Percentiles rank a stretch among this genome's conserved stretches.
phyloP scores from a whole-genome alignment of 192 early-diverging fungal species.

The Podila horticola region DNA sequence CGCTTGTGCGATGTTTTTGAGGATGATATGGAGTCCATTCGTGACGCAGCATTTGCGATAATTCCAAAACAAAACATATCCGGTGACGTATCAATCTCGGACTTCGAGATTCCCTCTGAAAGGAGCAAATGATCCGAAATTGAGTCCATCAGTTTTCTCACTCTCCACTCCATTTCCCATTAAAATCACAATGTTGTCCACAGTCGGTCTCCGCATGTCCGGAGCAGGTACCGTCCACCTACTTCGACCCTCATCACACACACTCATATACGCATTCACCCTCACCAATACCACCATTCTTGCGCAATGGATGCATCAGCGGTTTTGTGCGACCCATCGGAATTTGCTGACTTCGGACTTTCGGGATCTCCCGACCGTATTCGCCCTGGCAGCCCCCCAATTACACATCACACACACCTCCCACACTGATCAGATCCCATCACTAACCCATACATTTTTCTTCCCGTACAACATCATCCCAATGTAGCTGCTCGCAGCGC shows the following conservation, averaged over 20 bases:
- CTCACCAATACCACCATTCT: background rate
- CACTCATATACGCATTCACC: background rate
- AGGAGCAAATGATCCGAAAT: slow-evolving; percentile 3
- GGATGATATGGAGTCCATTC: too few relatives aligned
- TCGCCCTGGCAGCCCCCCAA: background rate
- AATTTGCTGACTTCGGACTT: background rate
- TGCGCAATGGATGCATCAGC: background rate
- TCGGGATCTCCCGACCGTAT: background rate
- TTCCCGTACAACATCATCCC: too few relatives aligned
- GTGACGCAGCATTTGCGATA: too few relatives aligned
- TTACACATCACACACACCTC: background rate
- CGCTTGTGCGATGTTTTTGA: too few relatives aligned
- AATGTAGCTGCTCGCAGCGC: slow-evolving; percentile 41
- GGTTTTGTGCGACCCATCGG: background rate
- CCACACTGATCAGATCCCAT: too few relatives aligned
- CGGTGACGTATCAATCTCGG: background rate
- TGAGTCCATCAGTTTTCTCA: background rate
- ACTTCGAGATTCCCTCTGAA: too few relatives aligned
- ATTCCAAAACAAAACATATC: too few relatives aligned
- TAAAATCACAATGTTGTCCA: slow-evolving; percentile 31
- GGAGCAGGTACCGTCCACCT: slow-evolving; percentile 28
- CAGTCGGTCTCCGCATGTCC: slow-evolving; percentile 51
- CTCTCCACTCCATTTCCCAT: slow-evolving; percentile 8
- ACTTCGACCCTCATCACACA: background rate
- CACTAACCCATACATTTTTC: too few relatives aligned